Base-by-base conservation (phyloP, 495 filamentous ascomycete species). In the Pyronema omphalodes region DNA sequence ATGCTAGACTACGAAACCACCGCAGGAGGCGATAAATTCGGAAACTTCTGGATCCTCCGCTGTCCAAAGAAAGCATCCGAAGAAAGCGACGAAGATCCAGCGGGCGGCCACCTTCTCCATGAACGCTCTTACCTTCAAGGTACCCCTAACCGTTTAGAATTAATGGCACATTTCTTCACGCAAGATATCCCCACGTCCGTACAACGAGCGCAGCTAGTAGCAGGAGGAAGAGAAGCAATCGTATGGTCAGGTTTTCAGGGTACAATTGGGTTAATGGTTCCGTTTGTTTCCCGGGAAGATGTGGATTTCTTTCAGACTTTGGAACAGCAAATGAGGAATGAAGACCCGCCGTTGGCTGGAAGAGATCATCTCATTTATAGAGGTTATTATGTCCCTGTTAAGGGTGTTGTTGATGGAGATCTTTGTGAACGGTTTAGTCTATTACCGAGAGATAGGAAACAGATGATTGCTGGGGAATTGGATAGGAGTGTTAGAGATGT, bases 1-100 rank as follows among this genome's bases (percentile, higher is more conserved):
- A 94, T 96, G 89, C 81, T 95, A 0, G 93, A 99, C 65, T 99
- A 99, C 68, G 91, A 96, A 65, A 94, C 89, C 0, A 79, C 83
- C 14, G 91, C 87, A 9, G 91, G 88, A 36, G 93, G 93, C 41
- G 93, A 99, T 70, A 94, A 93, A 65, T 99, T 99, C 57, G 93
- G 93, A 44, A 96, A 96, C 60, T 63, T 99, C 2, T 96, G 87
- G 86, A 74, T 96, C 37, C 66, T 96, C 53, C 83, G 93, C 9
- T 89, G 84, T 60, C 87, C 93, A 0, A 76, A 80, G 56, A 89
- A 93, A 66, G 78, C 81, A 2, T 89, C 83, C 0, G 85, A 89
- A 51, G 83, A 93, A 62, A 77, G 83, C 0, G 91, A 99, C 62
- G 93, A 98, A 68, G 86, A 93, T 55, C 86, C 84, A 43, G 85